Evolutionary conservation across 1,284 basidiomycete genomes (phyloP).

Genomic region (Hemileia vastatrix): DNA sequence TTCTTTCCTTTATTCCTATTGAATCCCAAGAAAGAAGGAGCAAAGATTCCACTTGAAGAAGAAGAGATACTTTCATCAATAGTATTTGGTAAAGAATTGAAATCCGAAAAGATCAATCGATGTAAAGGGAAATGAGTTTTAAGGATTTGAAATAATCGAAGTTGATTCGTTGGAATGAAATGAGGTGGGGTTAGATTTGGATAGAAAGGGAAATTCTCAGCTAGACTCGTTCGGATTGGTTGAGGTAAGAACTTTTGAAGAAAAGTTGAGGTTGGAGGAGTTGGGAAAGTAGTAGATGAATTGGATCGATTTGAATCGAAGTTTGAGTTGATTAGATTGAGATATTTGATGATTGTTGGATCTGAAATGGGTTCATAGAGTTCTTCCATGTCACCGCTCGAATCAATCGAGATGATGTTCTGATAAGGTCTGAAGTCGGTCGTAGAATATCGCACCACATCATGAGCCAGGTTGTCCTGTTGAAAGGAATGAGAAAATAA

Average conservation of each 20-base stretch:
- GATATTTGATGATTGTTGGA: constrained; percentile 64
- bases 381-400: constrained; percentile 71
- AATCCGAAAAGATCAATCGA: constrained; percentile 84
- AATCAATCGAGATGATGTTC: constrained; percentile 69
- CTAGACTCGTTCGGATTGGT: no score
- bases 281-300: no score
- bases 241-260: no score
- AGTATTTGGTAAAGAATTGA: constrained; percentile 74
- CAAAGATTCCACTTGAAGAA: no score
- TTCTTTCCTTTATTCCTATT: no score
- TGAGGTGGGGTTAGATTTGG: constrained; percentile 81
- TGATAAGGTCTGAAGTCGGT: constrained; percentile 67
- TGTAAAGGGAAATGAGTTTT: constrained; percentile 78
- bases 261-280: constrained; percentile 53
- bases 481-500: no score
- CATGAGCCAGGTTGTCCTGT: constrained; percentile 98
- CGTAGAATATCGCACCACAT: constrained; percentile 81
- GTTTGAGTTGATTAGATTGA: no score
- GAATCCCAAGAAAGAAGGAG: no score
- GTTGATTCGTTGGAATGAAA: constrained; percentile 82
- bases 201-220: constrained; percentile 66
- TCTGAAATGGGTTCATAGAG: constrained; percentile 78
- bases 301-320: no score
- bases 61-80: constrained; percentile 70
- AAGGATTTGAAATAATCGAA: constrained; percentile 71